These are phyloP conservation scores for Onygenales sp. DNA, from an alignment of 2,329 filamentous ascomycete species.

Conservation along the genomic window DNA sequence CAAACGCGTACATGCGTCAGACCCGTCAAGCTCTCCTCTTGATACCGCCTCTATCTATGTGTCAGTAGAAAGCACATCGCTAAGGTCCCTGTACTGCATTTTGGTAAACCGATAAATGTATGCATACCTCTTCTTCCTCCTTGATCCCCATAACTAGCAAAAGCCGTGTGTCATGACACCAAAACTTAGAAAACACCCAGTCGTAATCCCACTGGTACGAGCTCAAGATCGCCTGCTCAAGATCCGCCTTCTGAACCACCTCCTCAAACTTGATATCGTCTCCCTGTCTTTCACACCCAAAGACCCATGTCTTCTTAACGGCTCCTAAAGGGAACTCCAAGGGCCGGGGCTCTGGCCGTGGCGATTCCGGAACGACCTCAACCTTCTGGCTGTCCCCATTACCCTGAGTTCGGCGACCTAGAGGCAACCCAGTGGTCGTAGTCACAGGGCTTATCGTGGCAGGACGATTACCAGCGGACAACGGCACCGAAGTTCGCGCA, in stretches of 20 bases:
- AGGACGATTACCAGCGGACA: too few species aligned
- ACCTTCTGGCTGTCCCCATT: not conserved
- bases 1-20: constrained; percentile 54
- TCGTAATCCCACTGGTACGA: constrained; percentile 79
- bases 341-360: constrained; percentile 1
- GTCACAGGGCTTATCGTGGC: too few species aligned
- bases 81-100: too few species aligned
- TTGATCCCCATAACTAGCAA: constrained; percentile 55
- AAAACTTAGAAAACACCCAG: constrained; percentile 67
- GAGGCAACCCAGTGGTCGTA: too few species aligned
- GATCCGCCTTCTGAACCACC: constrained; percentile 61
- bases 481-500: not conserved
- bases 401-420: too few species aligned
- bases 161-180: constrained; percentile 51
- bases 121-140: constrained; percentile 34
- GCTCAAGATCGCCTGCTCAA: constrained; percentile 72
- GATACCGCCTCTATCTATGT: constrained; percentile 25
- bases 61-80: not conserved
- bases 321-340: constrained; percentile 49
- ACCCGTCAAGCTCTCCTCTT: constrained; percentile 29
- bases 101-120: too few species aligned
- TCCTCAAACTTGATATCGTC: constrained; percentile 85
- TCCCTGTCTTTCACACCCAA: constrained; percentile 47
- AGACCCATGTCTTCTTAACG: constrained; percentile 74
- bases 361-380: not conserved